These are phyloP conservation scores for Phaseolus lunatus DNA, from an alignment of 306 rosid genomes.

Conservation along the genomic window DNA sequence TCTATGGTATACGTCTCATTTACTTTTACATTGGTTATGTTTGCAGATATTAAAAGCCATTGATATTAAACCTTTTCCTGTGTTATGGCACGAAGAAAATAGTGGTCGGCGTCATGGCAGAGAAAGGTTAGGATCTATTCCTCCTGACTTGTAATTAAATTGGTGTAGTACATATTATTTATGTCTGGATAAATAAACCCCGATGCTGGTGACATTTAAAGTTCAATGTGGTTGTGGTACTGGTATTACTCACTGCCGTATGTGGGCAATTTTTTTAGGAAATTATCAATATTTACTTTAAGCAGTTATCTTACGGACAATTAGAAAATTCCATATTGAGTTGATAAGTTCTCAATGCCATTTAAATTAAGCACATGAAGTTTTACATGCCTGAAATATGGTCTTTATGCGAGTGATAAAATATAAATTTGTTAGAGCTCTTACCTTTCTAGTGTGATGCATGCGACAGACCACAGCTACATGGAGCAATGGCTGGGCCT, in stretches of 20 bases:
- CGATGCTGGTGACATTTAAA: constrained; percentile 20
- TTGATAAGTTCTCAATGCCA: constrained; percentile 21
- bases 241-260: not conserved
- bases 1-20: constrained; percentile 22
- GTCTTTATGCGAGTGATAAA: constrained; percentile 12
- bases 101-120: constrained; percentile 73
- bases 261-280: constrained; percentile 4
- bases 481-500: constrained; percentile 86
- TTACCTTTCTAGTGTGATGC: constrained; percentile 39
- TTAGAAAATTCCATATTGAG: constrained; percentile 28
- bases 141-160: not conserved
- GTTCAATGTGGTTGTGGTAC: constrained; percentile 4
- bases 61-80: constrained; percentile 83
- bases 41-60: constrained; percentile 75
- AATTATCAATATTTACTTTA: constrained; percentile 23
- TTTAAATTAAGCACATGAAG: constrained; percentile 30
- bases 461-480: constrained; percentile 73
- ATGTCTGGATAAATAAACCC: constrained; percentile 14
- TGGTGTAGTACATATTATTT: constrained; percentile 28
- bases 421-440: constrained; percentile 10
- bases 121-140: constrained; percentile 71
- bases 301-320: constrained; percentile 1
- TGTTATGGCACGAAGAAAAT: constrained; percentile 92
- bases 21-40: constrained; percentile 38
- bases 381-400: constrained; percentile 30